Evolutionary conservation across 2,329 filamentous ascomycete species (phyloP), one percentile per base, ranked within the genome.

Genomic region (Didymella lethalis): DNA sequence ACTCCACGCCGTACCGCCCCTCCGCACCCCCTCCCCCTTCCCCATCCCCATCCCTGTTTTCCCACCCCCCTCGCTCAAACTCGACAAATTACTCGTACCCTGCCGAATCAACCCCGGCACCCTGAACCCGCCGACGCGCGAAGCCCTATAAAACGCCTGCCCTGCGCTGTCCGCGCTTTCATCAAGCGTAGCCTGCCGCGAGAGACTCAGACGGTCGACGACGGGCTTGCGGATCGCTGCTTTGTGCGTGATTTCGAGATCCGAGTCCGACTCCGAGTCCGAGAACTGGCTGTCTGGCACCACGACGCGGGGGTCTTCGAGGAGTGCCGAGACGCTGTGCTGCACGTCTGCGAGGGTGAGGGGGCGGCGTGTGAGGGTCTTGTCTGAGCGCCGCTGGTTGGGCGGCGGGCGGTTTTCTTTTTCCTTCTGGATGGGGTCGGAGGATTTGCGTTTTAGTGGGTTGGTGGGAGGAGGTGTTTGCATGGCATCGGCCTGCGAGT

Each of bases 311-410:
- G 82, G 82, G 38, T 86, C 85, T 50, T 96, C 93, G 16, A 97
- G 88, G 10, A 97, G 84, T 75, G 90, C 91, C 4, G 91, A 96
- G 7, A 97, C 81, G 0, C 91, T 92, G 74, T 94, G 87, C 56
- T 92, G 88, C 62, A 97, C 90, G 70, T 97, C 92, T 28, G 88
- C 87, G 10, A 96, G 81, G 18, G 88, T 90, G 5, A 89, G 83
- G 0, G 93, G 92, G 68, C 88, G 92, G 75, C 85, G 68, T 4
- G 63, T 86, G 51, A 81, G 83, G 54, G 80, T 83, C 16, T 76
- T 79, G 45, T 78, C 79, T 18, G 86, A 88, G 43, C 90, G 86
- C 49, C 90, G 87, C 48, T 85, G 75, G 61, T 86, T 77, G n/a
- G 87, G 83, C 28, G 86, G 83, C 7, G 84, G 81, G n/a, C 75